These are phyloP conservation scores for Circinella umbellata DNA, from an alignment of 371 early-diverging fungal genomes.

Conservation along the genomic window DNA sequence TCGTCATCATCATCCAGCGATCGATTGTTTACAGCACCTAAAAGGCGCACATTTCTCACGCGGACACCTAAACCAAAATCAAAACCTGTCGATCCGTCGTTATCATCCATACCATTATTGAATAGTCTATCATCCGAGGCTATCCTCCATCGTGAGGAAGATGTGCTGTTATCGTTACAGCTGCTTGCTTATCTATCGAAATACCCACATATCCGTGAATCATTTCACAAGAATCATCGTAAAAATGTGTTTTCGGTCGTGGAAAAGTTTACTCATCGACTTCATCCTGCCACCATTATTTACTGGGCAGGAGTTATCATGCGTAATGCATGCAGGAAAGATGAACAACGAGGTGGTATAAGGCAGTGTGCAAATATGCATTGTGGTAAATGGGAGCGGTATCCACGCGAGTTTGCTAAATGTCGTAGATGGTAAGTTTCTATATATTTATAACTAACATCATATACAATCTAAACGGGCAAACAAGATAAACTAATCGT, in stretches of 20 bases:
- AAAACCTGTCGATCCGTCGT: slow-evolving; percentile 17
- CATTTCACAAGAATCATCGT: slow-evolving; percentile 62
- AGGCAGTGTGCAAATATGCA: slow-evolving; percentile 76
- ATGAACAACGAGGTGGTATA: slow-evolving; percentile 69
- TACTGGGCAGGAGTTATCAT: slow-evolving; percentile 82
- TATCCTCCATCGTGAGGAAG: slow-evolving; percentile 75
- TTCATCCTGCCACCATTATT: slow-evolving; percentile 67
- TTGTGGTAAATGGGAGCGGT: slow-evolving; percentile 76
- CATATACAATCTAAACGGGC: no score
- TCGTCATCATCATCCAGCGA: slow-evolving; percentile 3
- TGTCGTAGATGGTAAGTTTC: slow-evolving; percentile 67
- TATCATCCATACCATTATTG: slow-evolving; percentile 28
- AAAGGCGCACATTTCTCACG: slow-evolving; percentile 29
- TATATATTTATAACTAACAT: neutral
- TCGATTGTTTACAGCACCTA: slow-evolving; percentile 19
- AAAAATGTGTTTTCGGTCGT: slow-evolving; percentile 75
- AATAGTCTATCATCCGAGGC: slow-evolving; percentile 43
- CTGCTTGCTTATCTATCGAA: slow-evolving; percentile 86
- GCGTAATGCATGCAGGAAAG: slow-evolving; percentile 81
- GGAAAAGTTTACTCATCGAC: slow-evolving; percentile 70
- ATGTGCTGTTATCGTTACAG: slow-evolving; percentile 81
- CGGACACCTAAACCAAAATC: slow-evolving; percentile 24
- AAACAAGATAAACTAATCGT: no score
- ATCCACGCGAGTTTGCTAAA: slow-evolving; percentile 76
- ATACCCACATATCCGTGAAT: slow-evolving; percentile 71